Evolutionary conservation across 225 moss, liverwort and hornwort species (phyloP).

Genomic region (Ulota crispa): DNA sequence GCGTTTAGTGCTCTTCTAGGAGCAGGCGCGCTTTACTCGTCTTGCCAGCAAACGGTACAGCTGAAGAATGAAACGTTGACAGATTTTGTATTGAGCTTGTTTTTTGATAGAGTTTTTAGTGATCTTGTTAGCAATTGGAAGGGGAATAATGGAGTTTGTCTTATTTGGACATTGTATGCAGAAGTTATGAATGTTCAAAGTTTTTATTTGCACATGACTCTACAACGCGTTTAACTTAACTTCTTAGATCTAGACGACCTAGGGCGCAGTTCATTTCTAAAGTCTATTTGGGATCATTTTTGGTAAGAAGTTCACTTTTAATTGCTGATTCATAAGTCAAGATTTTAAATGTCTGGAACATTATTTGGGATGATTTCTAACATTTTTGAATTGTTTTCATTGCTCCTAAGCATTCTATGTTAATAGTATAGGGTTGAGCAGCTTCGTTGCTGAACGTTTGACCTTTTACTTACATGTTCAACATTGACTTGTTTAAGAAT

Average conservation of each 20-base stretch:
- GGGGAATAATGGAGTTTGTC: neutral
- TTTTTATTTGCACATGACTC: neutral
- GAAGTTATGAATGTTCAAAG: neutral
- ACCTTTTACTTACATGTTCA: too few species aligned
- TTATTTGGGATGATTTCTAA: too few species aligned
- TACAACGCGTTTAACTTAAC: neutral
- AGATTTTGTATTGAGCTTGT: neutral
- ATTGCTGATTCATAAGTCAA: too few species aligned
- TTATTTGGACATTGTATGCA: neutral
- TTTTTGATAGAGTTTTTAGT: neutral
- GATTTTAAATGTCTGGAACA: neutral
- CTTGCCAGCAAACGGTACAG: slow-evolving; percentile 32
- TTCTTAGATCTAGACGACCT: too few species aligned
- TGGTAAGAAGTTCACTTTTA: too few species aligned
- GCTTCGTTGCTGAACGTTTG: too few species aligned
- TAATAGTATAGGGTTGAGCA: too few species aligned
- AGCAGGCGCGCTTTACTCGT: slow-evolving; percentile 36
- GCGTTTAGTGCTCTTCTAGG: slow-evolving; percentile 38
- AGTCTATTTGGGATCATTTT: too few species aligned
- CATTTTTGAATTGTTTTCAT: too few species aligned
- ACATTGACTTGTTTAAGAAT: too few species aligned
- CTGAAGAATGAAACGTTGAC: neutral
- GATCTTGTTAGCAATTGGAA: neutral
- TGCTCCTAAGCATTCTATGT: too few species aligned
- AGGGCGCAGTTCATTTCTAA: too few species aligned